These are phyloP conservation scores for Rosa chinensis DNA, from an alignment of 306 rosid genomes.

Conservation along the genomic window DNA sequence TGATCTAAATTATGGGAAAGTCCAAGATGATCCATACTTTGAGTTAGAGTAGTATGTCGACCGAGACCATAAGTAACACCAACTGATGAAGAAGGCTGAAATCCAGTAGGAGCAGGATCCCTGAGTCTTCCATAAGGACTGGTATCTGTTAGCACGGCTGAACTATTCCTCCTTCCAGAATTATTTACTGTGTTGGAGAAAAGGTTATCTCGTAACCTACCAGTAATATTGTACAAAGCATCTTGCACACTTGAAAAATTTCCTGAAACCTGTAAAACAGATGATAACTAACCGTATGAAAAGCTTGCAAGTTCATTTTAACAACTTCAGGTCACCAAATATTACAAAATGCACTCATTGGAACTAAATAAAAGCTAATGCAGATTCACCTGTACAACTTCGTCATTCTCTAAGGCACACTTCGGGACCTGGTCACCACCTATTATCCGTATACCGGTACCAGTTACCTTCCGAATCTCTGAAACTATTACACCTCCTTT, in stretches of 20 bases:
- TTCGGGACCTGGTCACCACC: constrained; percentile 80
- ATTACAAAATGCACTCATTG: constrained; percentile 14
- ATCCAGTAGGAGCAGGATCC: constrained; percentile 50
- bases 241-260: constrained; percentile 88
- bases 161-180: constrained; percentile 52
- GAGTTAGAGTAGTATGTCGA: constrained; percentile 48
- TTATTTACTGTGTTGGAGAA: constrained; percentile 53
- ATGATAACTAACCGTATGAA: constrained; percentile 7
- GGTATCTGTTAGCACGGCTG: constrained; percentile 53
- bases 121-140: constrained; percentile 62
- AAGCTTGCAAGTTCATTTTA: neutral
- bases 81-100: constrained; percentile 38
- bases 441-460: constrained; percentile 68
- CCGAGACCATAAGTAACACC: constrained; percentile 44
- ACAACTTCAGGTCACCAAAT: constrained; percentile 18
- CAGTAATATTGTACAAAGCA: constrained; percentile 87
- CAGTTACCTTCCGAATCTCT: constrained; percentile 83
- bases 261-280: constrained; percentile 72
- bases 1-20: constrained; percentile 55
- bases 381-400: constrained; percentile 70
- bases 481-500: constrained; percentile 85
- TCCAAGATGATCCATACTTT: constrained; percentile 58
- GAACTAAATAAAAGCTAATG: constrained; percentile 5
- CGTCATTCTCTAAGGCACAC: constrained; percentile 69
- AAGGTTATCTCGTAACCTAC: constrained; percentile 86